Evolutionary conservation across 164 flowering plant species (phyloP), one percentile per base, ranked within the genome.

Genomic region (Saururus chinensis): DNA sequence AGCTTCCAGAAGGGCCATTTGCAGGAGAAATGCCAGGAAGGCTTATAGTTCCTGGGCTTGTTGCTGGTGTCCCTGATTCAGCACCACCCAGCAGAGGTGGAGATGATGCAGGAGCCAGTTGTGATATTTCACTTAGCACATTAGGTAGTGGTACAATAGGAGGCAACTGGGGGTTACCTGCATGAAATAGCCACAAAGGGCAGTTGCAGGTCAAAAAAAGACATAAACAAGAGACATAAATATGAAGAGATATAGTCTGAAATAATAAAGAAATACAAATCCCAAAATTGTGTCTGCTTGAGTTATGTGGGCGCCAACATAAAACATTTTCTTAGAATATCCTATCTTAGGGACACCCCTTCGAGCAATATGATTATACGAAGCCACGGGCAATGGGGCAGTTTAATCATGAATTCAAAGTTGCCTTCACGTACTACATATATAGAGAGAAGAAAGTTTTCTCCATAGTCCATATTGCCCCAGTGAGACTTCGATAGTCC

Each of bases 101-200:
- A 40, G 95, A 67, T 42, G 98, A 95, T 25, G 95, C 66, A 16
- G 96, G 95, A 48, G 93, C 77, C 77, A 70, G 76, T 10, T 59
- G 13, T 19, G 81, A 56, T 42, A 71, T 82, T 20, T 66, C 68
- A 40, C 23, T 57, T 16, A 79, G 73, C 9, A 74, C 20, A 10
- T 85, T 58, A 53, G 95, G 92, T 42, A 95, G 96, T 6, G 83
- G 85, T 61, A 81, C 52, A 16, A 87, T 84, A 10, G 84, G 73
- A 35, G 96, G 93, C 72, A 87, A 82, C 67, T 74, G 84, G 68
- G 81, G 96, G 9, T 70, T 53, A 49, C 84, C 98, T 92, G 88
- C 74, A 82, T 37, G 51, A 52, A 19, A 12, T 26, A 53, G 49
- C 14, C 49, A 42, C 49, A 10, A 1, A 42, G 12, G 12, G 49